These are phyloP conservation scores for Leptosphaerulina australis DNA, from an alignment of 2,329 filamentous ascomycete species.

Conservation along the genomic window DNA sequence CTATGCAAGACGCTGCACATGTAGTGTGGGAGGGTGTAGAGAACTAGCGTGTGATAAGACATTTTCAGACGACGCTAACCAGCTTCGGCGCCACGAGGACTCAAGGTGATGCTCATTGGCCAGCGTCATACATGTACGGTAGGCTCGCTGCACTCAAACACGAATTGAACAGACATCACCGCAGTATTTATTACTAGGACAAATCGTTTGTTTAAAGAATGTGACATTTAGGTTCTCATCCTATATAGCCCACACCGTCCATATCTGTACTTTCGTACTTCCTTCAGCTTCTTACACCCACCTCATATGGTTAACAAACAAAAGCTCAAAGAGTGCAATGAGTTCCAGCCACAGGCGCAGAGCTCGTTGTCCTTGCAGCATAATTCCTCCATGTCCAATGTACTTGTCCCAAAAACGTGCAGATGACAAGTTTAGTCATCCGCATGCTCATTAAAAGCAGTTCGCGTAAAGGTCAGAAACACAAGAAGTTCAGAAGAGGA, in stretches of 20 bases:
- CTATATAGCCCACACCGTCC: constrained; percentile 28
- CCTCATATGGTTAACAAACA: constrained; percentile 18
- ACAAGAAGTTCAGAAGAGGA: constrained; percentile 37
- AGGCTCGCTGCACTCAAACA: no score
- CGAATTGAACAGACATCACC: no score
- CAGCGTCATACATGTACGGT: not conserved
- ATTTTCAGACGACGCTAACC: constrained; percentile 27
- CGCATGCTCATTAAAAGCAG: constrained; percentile 46
- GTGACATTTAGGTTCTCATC: constrained; percentile 48
- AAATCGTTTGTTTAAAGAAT: constrained; percentile 34
- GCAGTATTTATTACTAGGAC: not conserved
- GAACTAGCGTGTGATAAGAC: constrained; percentile 28
- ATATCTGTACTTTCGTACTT: constrained; percentile 7
- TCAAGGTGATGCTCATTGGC: constrained; percentile 27
- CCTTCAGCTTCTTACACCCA: constrained; percentile 14
- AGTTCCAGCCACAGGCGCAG: constrained; percentile 45
- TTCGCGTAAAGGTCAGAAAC: constrained; percentile 37
- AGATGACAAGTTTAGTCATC: constrained; percentile 30
- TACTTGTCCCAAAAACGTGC: constrained; percentile 23
- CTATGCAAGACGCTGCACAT: constrained; percentile 11
- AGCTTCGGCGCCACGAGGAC: constrained; percentile 25
- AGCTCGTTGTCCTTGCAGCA: constrained; percentile 38
- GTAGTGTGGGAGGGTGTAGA: constrained; percentile 16
- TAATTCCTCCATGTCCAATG: constrained; percentile 22
- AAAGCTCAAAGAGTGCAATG: constrained; percentile 44